These are phyloP conservation scores for Bruguiera hainesii DNA, from an alignment of 441 rosid species.

Conservation along the genomic window DNA sequence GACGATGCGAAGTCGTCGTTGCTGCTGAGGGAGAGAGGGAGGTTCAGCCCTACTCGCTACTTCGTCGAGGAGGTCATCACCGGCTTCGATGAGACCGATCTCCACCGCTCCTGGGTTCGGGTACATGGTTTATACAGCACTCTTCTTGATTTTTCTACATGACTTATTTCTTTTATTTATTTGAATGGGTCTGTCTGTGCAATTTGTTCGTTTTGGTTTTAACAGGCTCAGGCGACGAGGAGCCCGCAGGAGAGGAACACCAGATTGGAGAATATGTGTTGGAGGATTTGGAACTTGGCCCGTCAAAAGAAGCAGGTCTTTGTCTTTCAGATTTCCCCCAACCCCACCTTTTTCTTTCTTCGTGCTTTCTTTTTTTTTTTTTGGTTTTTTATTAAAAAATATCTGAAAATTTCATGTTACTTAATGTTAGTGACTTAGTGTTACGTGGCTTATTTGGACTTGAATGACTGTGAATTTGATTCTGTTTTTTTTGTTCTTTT, in stretches of 20 bases:
- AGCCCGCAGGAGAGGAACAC: constrained; percentile 93
- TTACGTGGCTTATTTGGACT: too few relatives aligned
- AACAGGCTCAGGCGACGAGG: constrained; percentile 85
- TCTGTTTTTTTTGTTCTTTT: too few relatives aligned
- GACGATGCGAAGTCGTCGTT: constrained; percentile 82
- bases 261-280: constrained; percentile 92
- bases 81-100: constrained; percentile 98
- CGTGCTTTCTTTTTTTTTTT: background rate
- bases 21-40: constrained; percentile 86
- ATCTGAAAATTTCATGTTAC: background rate
- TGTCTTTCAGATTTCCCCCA: background rate
- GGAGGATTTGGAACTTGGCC: constrained; percentile 99
- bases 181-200: background rate
- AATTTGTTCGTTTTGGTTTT: background rate
- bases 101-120: constrained; percentile 82
- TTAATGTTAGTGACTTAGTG: background rate
- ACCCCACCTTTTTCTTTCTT: background rate
- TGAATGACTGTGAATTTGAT: too few relatives aligned
- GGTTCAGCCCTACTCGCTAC: constrained; percentile 97
- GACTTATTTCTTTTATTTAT: too few relatives aligned
- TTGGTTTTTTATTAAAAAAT: background rate
- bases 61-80: constrained; percentile 97
- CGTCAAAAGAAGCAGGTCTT: constrained; percentile 90
- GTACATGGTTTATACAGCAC: constrained; percentile 22
- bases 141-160: background rate